phyloP scores from a whole-genome alignment of 257 asterid genomes.

The Thymus quinquecostatus region DNA sequence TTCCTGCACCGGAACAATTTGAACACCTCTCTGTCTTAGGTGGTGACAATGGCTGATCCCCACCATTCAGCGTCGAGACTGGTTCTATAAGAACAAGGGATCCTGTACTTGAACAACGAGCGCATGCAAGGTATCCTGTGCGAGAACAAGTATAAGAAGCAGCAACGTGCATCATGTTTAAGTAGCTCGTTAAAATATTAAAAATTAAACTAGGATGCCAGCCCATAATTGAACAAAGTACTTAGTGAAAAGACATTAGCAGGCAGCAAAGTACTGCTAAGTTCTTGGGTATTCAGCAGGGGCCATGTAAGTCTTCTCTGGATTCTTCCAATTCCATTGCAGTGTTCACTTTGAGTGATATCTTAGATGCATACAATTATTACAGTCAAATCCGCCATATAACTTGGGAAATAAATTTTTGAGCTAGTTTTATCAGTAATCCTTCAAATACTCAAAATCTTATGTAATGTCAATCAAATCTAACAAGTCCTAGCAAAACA shows the following conservation, averaged over 20 bases:
- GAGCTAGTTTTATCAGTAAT: not conserved
- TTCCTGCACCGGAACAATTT: conserved; percentile 93
- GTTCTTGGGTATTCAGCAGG: not conserved
- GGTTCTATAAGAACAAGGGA: conserved; percentile 80
- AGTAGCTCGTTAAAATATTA: not conserved
- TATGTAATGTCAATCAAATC: not conserved
- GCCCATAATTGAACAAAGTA: not conserved
- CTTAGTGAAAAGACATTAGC: not conserved
- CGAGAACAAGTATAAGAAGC: conserved; percentile 26
- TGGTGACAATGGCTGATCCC: conserved; percentile 58
- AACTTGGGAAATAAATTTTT: not conserved
- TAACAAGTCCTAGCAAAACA: not conserved
- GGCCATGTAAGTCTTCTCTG: not conserved
- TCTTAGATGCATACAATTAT: not conserved
- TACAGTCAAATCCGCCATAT: not conserved
- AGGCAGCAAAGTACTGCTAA: conserved; percentile 4
- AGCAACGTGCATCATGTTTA: conserved; percentile 18
- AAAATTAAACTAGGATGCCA: not conserved
- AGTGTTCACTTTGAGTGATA: not conserved
- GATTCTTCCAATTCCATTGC: not conserved
- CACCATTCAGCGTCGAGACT: conserved; percentile 54
- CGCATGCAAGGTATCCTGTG: conserved; percentile 96
- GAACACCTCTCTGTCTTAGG: conserved; percentile 87
- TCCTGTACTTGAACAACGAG: conserved; percentile 88
- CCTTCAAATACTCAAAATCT: not conserved